Base-by-base conservation (phyloP, 2,329 filamentous ascomycete species). In the Sphaerulina musiva region DNA sequence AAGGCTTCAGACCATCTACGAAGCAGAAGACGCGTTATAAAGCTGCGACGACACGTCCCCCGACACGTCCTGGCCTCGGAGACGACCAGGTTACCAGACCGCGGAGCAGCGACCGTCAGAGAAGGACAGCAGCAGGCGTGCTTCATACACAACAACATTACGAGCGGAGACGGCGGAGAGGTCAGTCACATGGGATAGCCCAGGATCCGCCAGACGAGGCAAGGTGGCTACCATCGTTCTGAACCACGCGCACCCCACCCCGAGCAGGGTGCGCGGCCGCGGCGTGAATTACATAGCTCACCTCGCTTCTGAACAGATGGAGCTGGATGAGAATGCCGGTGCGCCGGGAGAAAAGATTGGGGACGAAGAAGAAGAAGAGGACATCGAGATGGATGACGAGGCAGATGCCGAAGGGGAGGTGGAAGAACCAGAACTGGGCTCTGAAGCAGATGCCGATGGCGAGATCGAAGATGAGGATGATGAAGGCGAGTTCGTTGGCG, bases 371-470 rank as follows among this genome's bases (percentile, higher is more conserved):
- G 58, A 59, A 23, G 48, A 59, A 14, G 50, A 53, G 49, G 63
- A 64, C n/a, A 53, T 57, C 36, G 59, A 65, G 44, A 60, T 60
- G 20, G 71, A 60, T 14, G 64, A 68, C 26, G 68, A 68, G 6
- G 68, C 66, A 26, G 61, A 74, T 58, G 69, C 68, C 10, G 70
- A 59, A 42, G 59, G 68, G 23, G 62, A 62, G 26, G 59, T 55
- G 2, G 58, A 62, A 10, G 59, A 55, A 8, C 58, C 62, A n/a
- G 64, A 64, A n/a, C 58, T 59, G 44, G 65, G 54, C 55, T 72
- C 72, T 41, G 72, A 75, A 38, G 65, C 72, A n/a, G 73, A 83
- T 59, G 79, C 76, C 29, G 81, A 74, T 47, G 73, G 71, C 20
- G 77, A 74, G 44, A 70, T 70, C n/a, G 77, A 74, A 42, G 73